phyloP scores from a whole-genome alignment of 305 asterid species.

The Fraxinus dipetala region DNA sequence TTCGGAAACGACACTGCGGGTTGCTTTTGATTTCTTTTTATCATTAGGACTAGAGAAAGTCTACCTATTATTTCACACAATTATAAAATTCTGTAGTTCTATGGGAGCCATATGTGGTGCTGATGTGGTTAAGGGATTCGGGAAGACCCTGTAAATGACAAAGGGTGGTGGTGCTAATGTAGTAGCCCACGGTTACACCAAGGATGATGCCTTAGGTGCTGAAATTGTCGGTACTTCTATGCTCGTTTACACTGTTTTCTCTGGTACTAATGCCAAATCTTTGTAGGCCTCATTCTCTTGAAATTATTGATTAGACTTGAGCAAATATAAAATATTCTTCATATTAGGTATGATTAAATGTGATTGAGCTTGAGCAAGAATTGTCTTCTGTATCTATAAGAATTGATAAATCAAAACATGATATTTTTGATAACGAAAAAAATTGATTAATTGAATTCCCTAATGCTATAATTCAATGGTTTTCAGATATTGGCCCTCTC shows the following conservation, averaged over 20 bases:
- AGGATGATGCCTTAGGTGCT: slow-evolving; percentile 42
- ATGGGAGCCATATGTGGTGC: slow-evolving; percentile 33
- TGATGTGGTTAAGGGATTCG: slow-evolving; percentile 46
- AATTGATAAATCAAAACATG: neutral
- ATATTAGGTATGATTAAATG: neutral
- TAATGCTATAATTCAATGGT: neutral
- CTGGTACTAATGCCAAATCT: slow-evolving; percentile 43
- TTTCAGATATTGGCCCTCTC: slow-evolving; percentile 38
- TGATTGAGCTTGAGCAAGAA: neutral
- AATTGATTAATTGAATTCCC: neutral
- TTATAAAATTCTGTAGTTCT: neutral
- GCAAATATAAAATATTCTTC: too few relatives aligned
- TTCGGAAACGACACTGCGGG: slow-evolving; percentile 87
- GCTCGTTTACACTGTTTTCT: slow-evolving; percentile 33
- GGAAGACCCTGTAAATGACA: slow-evolving; percentile 29
- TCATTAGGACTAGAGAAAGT: slow-evolving; percentile 6
- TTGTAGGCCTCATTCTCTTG: neutral
- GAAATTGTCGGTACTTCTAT: slow-evolving; percentile 26
- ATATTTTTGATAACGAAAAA: neutral
- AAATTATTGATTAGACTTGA: neutral
- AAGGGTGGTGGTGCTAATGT: slow-evolving; percentile 46
- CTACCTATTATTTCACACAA: neutral
- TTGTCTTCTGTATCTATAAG: neutral
- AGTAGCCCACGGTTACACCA: slow-evolving; percentile 40
- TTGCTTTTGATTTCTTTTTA: slow-evolving; percentile 17